These are phyloP conservation scores for Inonotus obliquus DNA, from an alignment of 1,284 basidiomycete species.

Conservation along the genomic window DNA sequence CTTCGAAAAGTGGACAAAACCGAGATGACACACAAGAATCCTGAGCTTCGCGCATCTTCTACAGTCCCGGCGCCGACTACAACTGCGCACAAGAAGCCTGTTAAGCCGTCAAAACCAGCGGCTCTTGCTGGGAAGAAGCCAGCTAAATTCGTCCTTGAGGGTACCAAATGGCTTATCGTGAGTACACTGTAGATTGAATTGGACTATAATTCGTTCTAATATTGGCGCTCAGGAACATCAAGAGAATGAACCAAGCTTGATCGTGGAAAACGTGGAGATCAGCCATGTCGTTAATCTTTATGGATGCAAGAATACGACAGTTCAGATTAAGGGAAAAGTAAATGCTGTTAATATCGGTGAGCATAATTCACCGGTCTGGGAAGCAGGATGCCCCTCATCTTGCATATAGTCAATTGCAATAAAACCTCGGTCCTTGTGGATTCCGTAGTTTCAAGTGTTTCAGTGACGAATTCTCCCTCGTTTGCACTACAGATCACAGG, in stretches of 20 bases:
- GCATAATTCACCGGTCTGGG: slow-evolving; percentile 28
- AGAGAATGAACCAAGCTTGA: slow-evolving; percentile 76
- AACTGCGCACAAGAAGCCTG: slow-evolving; percentile 54
- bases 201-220: neutral
- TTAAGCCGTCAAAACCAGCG: slow-evolving; percentile 78
- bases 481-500: slow-evolving; percentile 94
- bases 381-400: slow-evolving; percentile 3
- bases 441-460: slow-evolving; percentile 85
- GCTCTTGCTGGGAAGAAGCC: slow-evolving; percentile 86
- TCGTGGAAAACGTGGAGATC: slow-evolving; percentile 77
- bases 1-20: slow-evolving; percentile 93
- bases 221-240: slow-evolving; percentile 73
- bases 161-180: slow-evolving; percentile 92
- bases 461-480: slow-evolving; percentile 87
- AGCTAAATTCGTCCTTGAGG: slow-evolving; percentile 85
- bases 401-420: slow-evolving; percentile 71
- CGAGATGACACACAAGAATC: slow-evolving; percentile 99
- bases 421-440: slow-evolving; percentile 90
- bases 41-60: slow-evolving; percentile 66
- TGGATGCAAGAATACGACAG: slow-evolving; percentile 86
- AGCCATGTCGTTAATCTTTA: slow-evolving; percentile 89
- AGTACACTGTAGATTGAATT: slow-evolving; percentile 29
- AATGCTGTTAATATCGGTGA: slow-evolving; percentile 90
- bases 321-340: slow-evolving; percentile 90
- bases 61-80: slow-evolving; percentile 52